A percentile compares a stretch with the other conserved stretches of the same genome.
Conservation (phyloP, 306 rosid species). For the Echinosophora koreensis region DNA sequence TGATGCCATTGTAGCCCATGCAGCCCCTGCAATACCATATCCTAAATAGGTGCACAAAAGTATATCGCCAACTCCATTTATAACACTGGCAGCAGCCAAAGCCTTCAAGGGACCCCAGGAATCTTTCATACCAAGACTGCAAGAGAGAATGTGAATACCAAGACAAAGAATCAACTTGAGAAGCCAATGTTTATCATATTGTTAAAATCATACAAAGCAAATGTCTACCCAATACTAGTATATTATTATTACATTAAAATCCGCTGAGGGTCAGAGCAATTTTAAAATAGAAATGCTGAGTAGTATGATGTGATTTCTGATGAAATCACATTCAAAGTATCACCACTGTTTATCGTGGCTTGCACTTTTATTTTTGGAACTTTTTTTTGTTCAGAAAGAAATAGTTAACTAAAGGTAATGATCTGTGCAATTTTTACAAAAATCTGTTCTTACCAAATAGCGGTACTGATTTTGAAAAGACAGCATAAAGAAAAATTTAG, state of each 20-base stretch:
- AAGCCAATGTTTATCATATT: slow-evolving; percentile 29
- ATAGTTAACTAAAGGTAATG: too few relatives aligned
- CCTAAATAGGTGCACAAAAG: slow-evolving; percentile 47
- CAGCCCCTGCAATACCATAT: slow-evolving; percentile 46
- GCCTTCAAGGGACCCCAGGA: slow-evolving; percentile 67
- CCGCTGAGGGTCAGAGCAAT: slow-evolving; percentile 22
- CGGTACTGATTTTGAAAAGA: neutral
- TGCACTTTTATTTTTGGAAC: too few relatives aligned
- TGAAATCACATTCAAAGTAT: too few relatives aligned
- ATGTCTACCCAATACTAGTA: neutral
- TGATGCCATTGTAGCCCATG: slow-evolving; percentile 43
- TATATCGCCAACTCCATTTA: slow-evolving; percentile 54
- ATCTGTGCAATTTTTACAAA: too few relatives aligned
- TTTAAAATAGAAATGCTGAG: neutral
- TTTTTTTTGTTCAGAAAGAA: too few relatives aligned
- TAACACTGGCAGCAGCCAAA: slow-evolving; percentile 57
- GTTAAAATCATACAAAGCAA: slow-evolving; percentile 20
- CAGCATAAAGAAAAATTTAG: neutral
- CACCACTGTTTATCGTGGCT: too few relatives aligned
- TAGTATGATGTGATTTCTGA: too few relatives aligned
- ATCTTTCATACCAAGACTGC: slow-evolving; percentile 67
- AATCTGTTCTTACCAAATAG: too few relatives aligned
- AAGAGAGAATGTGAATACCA: slow-evolving; percentile 11
- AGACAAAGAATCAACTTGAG: slow-evolving; percentile 12
- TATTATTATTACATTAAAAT: slow-evolving; percentile 16